Evolutionary conservation across 768 basidiomycete genomes (phyloP).

Genomic region (Russula olivacea): DNA sequence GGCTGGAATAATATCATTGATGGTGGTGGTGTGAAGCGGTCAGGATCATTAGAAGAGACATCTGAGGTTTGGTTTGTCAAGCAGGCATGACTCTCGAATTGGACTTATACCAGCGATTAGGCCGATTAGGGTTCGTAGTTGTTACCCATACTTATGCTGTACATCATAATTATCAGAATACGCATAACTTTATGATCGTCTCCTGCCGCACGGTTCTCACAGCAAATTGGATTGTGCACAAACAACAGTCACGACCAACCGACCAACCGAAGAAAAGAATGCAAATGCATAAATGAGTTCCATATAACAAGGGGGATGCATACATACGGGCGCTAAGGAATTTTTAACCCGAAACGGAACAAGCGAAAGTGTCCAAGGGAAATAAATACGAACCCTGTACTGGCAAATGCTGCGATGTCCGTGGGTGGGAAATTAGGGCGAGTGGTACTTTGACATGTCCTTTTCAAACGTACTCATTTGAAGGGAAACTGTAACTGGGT

Average conservation of each 20-base stretch:
- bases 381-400: neutral
- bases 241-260: too few relatives aligned
- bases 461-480: neutral
- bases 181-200: neutral
- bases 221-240: too few relatives aligned
- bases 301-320: neutral
- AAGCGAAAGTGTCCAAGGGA: neutral
- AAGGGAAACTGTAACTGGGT: neutral
- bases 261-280: neutral
- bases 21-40: neutral
- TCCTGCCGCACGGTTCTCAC: too few relatives aligned
- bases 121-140: too few relatives aligned
- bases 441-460: neutral
- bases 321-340: neutral
- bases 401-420: neutral
- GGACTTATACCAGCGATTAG: too few relatives aligned
- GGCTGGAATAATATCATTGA: neutral
- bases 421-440: neutral
- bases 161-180: neutral
- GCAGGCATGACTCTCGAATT: neutral
- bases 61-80: slow-evolving; percentile 15
- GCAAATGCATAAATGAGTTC: neutral
- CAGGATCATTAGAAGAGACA: neutral
- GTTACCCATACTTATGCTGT: too few relatives aligned
- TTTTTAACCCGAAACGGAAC: neutral